These are phyloP conservation scores for Monilinia vaccinii-corymbosi DNA, from an alignment of 2,329 filamentous ascomycete species.

Conservation along the genomic window DNA sequence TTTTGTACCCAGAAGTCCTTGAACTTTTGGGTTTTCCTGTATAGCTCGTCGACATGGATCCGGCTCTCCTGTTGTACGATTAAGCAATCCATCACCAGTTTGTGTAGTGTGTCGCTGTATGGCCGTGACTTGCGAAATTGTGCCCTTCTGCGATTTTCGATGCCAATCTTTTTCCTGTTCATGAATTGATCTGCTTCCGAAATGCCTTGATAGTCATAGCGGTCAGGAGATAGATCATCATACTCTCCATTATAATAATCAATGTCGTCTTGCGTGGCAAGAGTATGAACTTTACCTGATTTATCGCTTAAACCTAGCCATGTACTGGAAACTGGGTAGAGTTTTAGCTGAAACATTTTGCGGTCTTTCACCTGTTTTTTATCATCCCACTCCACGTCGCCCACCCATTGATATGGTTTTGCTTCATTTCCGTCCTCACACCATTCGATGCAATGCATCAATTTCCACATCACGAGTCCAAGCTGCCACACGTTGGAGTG, in stretches of 20 bases:
- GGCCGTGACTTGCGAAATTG: not conserved
- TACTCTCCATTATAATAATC: not conserved
- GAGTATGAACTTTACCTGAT: not conserved
- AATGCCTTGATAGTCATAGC: not conserved
- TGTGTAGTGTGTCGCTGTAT: not conserved
- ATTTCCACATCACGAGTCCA: not conserved
- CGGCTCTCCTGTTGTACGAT: not conserved
- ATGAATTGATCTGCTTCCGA: not conserved
- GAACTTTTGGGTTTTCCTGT: not conserved
- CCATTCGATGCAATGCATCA: not conserved
- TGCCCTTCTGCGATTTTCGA: not conserved
- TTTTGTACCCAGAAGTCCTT: not conserved
- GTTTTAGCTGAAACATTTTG: not conserved
- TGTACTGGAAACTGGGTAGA: not conserved
- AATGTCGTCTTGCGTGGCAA: conserved; percentile 1
- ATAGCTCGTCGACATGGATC: not conserved
- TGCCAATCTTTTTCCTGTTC: not conserved
- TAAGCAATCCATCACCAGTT: conserved; percentile 1
- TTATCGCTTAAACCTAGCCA: not conserved
- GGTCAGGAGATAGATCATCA: not conserved
- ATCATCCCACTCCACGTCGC: not conserved
- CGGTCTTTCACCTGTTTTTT: rapidly evolving
- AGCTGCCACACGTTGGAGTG: not conserved
- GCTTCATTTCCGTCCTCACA: not conserved
- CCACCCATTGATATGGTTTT: rapidly evolving